These are phyloP conservation scores for Forsythia suspensa DNA, from an alignment of 257 asterid species.

Conservation along the genomic window DNA sequence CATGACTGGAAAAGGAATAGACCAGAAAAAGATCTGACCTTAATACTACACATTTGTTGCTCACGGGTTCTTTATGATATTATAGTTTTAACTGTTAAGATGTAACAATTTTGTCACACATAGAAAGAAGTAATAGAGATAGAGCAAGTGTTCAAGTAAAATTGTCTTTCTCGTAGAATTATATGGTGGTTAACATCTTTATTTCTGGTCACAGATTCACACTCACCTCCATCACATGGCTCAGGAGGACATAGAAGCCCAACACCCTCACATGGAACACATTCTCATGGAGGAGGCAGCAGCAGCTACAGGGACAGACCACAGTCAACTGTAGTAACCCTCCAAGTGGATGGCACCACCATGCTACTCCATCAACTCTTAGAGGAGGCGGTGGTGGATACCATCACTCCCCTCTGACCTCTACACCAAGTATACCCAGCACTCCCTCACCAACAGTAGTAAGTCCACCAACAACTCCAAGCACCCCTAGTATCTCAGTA, in stretches of 20 bases:
- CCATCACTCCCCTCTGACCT: too few relatives aligned
- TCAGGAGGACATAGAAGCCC: constrained; percentile 51
- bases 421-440: too few relatives aligned
- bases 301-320: constrained; percentile 34
- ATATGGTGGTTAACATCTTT: not conserved
- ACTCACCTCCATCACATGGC: not conserved
- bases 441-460: not conserved
- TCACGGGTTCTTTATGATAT: too few relatives aligned
- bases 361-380: constrained; percentile 44
- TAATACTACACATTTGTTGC: too few relatives aligned
- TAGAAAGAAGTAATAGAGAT: too few relatives aligned
- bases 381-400: not conserved
- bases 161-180: too few relatives aligned
- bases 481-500: constrained; percentile 15
- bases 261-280: constrained; percentile 38
- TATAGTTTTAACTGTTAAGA: too few relatives aligned
- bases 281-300: constrained; percentile 43
- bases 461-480: constrained; percentile 33
- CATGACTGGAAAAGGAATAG: too few relatives aligned
- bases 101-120: too few relatives aligned
- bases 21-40: too few relatives aligned
- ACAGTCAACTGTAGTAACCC: constrained; percentile 63
- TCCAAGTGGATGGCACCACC: constrained; percentile 64
- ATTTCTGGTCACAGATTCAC: not conserved
- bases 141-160: too few relatives aligned